These are phyloP conservation scores for Yamadazyma jaroonii DNA, from an alignment of 1,139 yeast species.

Conservation along the genomic window DNA sequence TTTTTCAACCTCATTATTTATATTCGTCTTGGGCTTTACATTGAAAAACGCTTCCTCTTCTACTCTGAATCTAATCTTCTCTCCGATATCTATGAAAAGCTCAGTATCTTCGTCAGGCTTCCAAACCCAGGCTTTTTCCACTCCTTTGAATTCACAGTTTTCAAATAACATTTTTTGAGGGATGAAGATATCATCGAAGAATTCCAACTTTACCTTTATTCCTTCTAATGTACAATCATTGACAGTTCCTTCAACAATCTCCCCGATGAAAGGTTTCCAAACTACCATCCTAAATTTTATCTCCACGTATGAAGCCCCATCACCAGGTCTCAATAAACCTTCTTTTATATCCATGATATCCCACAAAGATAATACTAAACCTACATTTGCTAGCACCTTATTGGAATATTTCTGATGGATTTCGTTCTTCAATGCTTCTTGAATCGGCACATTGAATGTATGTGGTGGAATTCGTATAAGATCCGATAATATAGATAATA, in stretches of 20 bases:
- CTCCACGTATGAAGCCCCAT: slow-evolving; percentile 83
- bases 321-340: slow-evolving; percentile 92
- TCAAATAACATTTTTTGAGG: slow-evolving; percentile 83
- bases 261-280: slow-evolving; percentile 94
- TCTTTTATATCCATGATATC: slow-evolving; percentile 79
- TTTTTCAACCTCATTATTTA: slow-evolving; percentile 35
- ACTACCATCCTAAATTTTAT: slow-evolving; percentile 73
- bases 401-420: slow-evolving; percentile 83
- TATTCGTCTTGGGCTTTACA: slow-evolving; percentile 67
- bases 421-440: slow-evolving; percentile 73
- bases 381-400: slow-evolving; percentile 76
- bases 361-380: slow-evolving; percentile 81
- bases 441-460: slow-evolving; percentile 68
- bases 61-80: slow-evolving; percentile 83
- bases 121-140: slow-evolving; percentile 97
- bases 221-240: slow-evolving; percentile 87
- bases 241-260: slow-evolving; percentile 91
- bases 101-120: slow-evolving; percentile 67
- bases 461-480: slow-evolving; percentile 87
- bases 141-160: slow-evolving; percentile 62
- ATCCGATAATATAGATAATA: slow-evolving; percentile 75
- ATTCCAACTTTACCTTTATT: slow-evolving; percentile 75
- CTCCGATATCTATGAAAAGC: slow-evolving; percentile 83
- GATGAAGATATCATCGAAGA: slow-evolving; percentile 88
- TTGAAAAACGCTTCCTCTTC: slow-evolving; percentile 86